Conservation (phyloP, 108 stramenopile species). For the Poteriospumella lacustris region DNA sequence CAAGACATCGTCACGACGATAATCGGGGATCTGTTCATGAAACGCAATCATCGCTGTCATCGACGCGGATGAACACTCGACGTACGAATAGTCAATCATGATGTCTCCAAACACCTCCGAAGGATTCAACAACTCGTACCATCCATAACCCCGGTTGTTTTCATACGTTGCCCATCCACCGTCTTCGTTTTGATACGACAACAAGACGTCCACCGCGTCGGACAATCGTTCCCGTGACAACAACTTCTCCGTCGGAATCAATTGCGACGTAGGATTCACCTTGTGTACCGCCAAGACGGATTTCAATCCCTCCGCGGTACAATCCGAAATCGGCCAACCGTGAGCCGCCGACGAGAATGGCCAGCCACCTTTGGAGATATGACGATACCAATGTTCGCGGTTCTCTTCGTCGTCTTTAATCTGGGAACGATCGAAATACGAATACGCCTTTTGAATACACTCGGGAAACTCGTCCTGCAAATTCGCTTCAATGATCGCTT, state of each 20-base stretch:
- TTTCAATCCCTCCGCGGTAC: conserved; percentile 81
- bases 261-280: background rate
- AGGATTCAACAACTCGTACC: conserved; percentile 91
- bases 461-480: background rate
- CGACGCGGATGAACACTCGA: conserved; percentile 92
- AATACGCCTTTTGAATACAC: conserved; percentile 22
- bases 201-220: conserved; percentile 73
- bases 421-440: conserved; percentile 43
- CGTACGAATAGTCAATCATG: conserved; percentile 99
- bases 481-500: background rate
- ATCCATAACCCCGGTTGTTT: conserved; percentile 81
- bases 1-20: conserved; percentile 67
- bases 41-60: conserved; percentile 85
- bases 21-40: conserved; percentile 62
- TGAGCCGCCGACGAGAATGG: conserved; percentile 93
- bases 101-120: conserved; percentile 97
- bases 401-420: conserved; percentile 61
- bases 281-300: conserved; percentile 2
- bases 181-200: conserved; percentile 91
- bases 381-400: conserved; percentile 77
- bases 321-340: conserved; percentile 98
- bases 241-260: background rate
- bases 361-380: conserved; percentile 93
- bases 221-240: conserved; percentile 64
- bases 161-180: conserved; percentile 98